phyloP scores from a whole-genome alignment of 306 rosid species.

The Sicyos baderoa region DNA sequence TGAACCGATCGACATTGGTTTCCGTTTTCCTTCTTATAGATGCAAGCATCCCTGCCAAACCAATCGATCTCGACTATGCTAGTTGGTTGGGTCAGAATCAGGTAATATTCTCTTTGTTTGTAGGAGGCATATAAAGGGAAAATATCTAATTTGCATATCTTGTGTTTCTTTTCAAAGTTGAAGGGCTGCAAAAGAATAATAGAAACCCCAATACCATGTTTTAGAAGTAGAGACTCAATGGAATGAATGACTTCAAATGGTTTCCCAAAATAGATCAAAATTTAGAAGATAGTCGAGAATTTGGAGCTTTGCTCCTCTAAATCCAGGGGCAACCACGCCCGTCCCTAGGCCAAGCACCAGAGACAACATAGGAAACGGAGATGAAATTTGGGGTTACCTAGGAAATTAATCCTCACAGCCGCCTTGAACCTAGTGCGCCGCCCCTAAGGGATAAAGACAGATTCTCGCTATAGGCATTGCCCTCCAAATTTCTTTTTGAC shows the following conservation, averaged over 20 bases:
- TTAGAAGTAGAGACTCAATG: background rate
- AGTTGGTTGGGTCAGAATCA: slow-evolving; percentile 94
- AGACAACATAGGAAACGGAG: no score
- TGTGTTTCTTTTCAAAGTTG: no score
- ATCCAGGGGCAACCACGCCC: no score
- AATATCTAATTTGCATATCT: background rate
- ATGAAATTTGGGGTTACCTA: no score
- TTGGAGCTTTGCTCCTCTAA: no score
- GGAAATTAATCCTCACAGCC: no score
- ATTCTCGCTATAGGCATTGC: background rate
- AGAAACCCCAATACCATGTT: background rate
- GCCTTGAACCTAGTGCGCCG: no score
- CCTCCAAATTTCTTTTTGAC: background rate
- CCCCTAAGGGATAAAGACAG: background rate
- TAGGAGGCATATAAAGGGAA: background rate
- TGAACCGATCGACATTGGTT: slow-evolving; percentile 68
- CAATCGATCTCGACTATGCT: slow-evolving; percentile 84
- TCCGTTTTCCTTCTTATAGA: slow-evolving; percentile 95
- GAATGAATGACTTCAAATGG: background rate
- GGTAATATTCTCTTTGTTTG: slow-evolving; percentile 35
- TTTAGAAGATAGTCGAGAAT: background rate
- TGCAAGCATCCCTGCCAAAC: slow-evolving; percentile 92
- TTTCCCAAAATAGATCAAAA: background rate
- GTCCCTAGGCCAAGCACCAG: background rate
- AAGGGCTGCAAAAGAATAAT: background rate